Conservation (phyloP, 1,139 yeast genomes). For the Yamadazyma diddensiae region DNA sequence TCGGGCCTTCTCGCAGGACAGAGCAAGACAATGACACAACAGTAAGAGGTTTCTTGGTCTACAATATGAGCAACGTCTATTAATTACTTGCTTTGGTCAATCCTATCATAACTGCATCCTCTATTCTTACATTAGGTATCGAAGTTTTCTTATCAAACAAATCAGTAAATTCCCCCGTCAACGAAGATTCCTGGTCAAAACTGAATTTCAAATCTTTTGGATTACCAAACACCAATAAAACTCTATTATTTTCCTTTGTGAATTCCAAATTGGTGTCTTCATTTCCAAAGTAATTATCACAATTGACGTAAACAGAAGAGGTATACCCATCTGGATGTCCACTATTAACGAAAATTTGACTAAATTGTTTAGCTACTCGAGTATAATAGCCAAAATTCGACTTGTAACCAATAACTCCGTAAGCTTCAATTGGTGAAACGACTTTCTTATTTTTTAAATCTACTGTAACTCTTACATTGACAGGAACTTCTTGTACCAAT, state of each 20-base stretch:
- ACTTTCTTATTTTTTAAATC: constrained; percentile 59
- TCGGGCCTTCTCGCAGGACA: too few species aligned
- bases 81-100: constrained; percentile 53
- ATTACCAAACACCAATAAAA: constrained; percentile 61
- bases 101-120: constrained; percentile 67
- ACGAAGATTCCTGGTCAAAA: constrained; percentile 49
- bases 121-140: constrained; percentile 62
- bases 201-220: constrained; percentile 54
- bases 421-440: constrained; percentile 72
- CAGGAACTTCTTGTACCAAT: constrained; percentile 67
- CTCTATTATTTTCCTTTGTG: constrained; percentile 16
- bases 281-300: constrained; percentile 56
- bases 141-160: constrained; percentile 66
- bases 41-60: too few species aligned
- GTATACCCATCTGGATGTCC: constrained; percentile 68
- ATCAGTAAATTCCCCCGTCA: constrained; percentile 52
- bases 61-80: too few species aligned
- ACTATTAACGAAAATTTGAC: constrained; percentile 68
- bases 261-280: background rate
- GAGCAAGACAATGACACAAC: too few species aligned
- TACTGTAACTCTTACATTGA: constrained; percentile 78
- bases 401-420: constrained; percentile 57
- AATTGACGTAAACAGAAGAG: constrained; percentile 59
- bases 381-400: constrained; percentile 75
- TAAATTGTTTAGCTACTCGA: constrained; percentile 59